Evolutionary conservation across 2,329 filamentous ascomycete genomes (phyloP).

Genomic region (Fusarium verticillioides): DNA sequence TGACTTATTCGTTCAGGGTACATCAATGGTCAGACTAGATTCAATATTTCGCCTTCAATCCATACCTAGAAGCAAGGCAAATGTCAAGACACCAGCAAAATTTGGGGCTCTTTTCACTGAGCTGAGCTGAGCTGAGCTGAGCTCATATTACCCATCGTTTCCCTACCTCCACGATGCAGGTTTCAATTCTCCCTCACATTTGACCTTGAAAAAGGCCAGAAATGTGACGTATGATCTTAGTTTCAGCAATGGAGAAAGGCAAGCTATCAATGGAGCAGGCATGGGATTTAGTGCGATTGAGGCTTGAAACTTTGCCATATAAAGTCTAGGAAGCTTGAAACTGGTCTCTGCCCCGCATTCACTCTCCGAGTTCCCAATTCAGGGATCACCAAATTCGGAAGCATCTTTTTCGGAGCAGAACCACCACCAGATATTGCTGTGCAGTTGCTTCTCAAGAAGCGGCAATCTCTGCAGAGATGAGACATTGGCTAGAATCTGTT

Average conservation of each 20-base stretch:
- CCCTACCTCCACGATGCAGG: constrained; percentile 24
- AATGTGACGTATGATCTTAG: constrained; percentile 30
- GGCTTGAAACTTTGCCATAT: constrained; percentile 31
- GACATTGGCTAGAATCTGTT: constrained; percentile 19
- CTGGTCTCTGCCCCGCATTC: constrained; percentile 37
- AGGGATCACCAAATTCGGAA: constrained; percentile 1
- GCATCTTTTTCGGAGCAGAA: background rate
- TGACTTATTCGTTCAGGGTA: constrained; percentile 21
- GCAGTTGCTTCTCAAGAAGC: constrained; percentile 5
- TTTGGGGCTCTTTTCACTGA: background rate
- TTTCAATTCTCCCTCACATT: constrained; percentile 37
- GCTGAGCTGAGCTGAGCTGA: background rate
- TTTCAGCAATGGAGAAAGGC: constrained; percentile 15
- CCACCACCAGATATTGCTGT: constrained; percentile 1
- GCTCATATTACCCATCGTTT: constrained; percentile 1
- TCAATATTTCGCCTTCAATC: constrained; percentile 20
- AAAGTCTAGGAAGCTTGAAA: constrained; percentile 7
- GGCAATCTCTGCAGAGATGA: constrained; percentile 26
- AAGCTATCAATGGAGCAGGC: constrained; percentile 18
- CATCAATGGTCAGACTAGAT: constrained; percentile 30
- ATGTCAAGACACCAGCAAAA: constrained; percentile 1
- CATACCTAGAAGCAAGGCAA: background rate
- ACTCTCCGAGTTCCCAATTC: constrained; percentile 8
- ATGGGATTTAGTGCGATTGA: constrained; percentile 7
- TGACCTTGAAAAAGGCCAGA: constrained; percentile 10